Base-by-base conservation (phyloP, 768 basidiomycete species). In the Phylloporus sp. region DNA sequence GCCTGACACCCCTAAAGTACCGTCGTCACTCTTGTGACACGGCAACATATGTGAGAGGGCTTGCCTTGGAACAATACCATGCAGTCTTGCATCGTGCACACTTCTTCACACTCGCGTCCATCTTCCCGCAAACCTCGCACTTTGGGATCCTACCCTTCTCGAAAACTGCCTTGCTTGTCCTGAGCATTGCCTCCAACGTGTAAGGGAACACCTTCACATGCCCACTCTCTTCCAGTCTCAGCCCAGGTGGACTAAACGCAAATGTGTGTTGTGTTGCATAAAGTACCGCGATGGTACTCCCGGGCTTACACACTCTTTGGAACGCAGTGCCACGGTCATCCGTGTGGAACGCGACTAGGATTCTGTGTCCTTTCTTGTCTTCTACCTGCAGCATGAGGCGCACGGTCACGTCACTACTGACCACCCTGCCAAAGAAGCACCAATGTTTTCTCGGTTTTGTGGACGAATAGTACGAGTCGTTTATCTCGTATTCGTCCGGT, bases 271-370 rank as follows among this genome's bases (percentile, higher is more conserved):
- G 67, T 2, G 62, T 60, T 45, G 66, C 66, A 13, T 67, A 67
- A 27, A 67, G 62, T 45, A 67, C 66, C 2, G 66, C 66, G 45
- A 67, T 60, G 34, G 66, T 69, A 28, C 49, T 67, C n/a, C 64
- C 67, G 1, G 62, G 60, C 18, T 40, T 57, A 26, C 66, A 67
- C 18, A 47, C 46, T 16, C 42, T 15, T 43, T 51, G 57, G 39
- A 69, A 59, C 32, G 55, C 55, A 22, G 56, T 49, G 16, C 66
- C 66, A 40, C 66, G 66, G 41, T 67, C 66, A 24, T 67, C 60
- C 6, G 67, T 67, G n/a, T 67, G 64, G 57, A 67, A 67, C 12
- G 64, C 64, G 20, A 67, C 64, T 27, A 58, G 52, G 11, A 66
- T 44, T 43, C 40, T 38, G 9, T 64, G 51, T 10, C 67, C 66